Evolutionary conservation across 805 yeast species (phyloP), one percentile per base, ranked within the genome.

Genomic region (Kodamaea kakaduensis): DNA sequence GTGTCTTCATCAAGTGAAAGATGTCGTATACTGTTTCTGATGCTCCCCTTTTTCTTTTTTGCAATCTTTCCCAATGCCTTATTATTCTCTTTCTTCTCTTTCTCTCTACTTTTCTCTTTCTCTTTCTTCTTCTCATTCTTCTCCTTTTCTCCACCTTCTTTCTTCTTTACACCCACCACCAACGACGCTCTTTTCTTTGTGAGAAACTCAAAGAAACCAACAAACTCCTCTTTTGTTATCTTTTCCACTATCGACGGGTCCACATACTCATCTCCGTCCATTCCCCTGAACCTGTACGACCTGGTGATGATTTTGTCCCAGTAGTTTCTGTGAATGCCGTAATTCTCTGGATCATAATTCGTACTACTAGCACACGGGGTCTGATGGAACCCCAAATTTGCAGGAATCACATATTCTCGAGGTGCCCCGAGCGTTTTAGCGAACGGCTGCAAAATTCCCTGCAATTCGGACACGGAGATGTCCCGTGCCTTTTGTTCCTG

Each of bases 231-330:
- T 27, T 60, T 52, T 0, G 60, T 57, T 8, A 78, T 34, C 0
- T 35, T 33, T 13, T 52, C 40, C 0, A 77, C 42, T 0, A 62
- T 13, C 0, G 38, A 24, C 3, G 40, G 6, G 45, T 71, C 75
- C 15, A 68, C 47, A 3, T 48, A 44, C 41, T 68, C 63, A 4
- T 58, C 51, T 25, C 61, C 59, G 5, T 42, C 36, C 18, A 43
- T 46, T 8, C 56, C 55, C 0, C 59, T 47, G 44, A 75, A 77
- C 17, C 58, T 43, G 42, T 67, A 73, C 3, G 67, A 62, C 32
- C 59, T 55, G 25, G 61, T 67, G 3, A 64, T 43, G 3, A 81
- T 76, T 38, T 73, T 73, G 36, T 72, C 77, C 71, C 76, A 69
- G 24, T 54, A 44, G 19, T 57, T 58, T 39, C 63, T 67, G 51